Evolutionary conservation across 2,329 filamentous ascomycete genomes (phyloP).

Genomic region (Claviceps digitariae): DNA sequence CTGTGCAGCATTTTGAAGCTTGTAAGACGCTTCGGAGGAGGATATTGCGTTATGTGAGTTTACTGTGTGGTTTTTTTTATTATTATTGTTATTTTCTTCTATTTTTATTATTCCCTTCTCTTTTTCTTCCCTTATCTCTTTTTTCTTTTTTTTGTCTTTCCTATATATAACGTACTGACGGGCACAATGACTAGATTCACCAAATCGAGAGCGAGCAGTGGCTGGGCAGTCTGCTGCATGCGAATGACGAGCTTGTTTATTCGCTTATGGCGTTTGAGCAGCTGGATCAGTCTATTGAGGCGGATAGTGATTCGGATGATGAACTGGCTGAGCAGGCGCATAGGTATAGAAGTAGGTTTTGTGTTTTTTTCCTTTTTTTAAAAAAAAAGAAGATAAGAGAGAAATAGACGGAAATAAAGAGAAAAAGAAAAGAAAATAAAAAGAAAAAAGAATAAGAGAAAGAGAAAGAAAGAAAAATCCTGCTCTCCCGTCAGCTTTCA

Average conservation of each 20-base stretch:
- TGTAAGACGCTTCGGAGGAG: conserved; percentile 79
- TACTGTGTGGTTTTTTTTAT: not conserved
- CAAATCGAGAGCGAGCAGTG: conserved; percentile 83
- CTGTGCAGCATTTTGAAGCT: conserved; percentile 63
- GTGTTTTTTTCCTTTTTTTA: too few species aligned
- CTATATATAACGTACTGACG: too few species aligned
- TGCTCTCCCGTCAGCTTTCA: conserved; percentile 8
- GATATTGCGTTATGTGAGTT: conserved; percentile 62
- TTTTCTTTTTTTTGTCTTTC: not conserved
- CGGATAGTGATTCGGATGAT: conserved; percentile 58
- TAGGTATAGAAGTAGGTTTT: conserved; percentile 39
- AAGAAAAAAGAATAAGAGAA: not conserved
- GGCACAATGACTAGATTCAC: conserved; percentile 76
- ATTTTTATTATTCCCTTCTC: not conserved
- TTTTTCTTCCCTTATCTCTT: not conserved
- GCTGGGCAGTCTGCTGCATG: conserved; percentile 79
- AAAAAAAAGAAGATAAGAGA: not conserved
- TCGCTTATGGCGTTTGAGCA: conserved; percentile 92
- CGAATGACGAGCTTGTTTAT: conserved; percentile 90
- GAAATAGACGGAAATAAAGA: not conserved
- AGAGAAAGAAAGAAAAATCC: not conserved
- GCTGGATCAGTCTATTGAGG: conserved; percentile 72
- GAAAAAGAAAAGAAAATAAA: not conserved
- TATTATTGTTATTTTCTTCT: not conserved
- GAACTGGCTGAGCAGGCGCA: conserved; percentile 54